A percentile compares a stretch with the other conserved stretches of the same genome.
These are phyloP conservation scores for Zea luxurians DNA, from an alignment of 176 grass and related monocot genomes.

Conservation along the genomic window DNA sequence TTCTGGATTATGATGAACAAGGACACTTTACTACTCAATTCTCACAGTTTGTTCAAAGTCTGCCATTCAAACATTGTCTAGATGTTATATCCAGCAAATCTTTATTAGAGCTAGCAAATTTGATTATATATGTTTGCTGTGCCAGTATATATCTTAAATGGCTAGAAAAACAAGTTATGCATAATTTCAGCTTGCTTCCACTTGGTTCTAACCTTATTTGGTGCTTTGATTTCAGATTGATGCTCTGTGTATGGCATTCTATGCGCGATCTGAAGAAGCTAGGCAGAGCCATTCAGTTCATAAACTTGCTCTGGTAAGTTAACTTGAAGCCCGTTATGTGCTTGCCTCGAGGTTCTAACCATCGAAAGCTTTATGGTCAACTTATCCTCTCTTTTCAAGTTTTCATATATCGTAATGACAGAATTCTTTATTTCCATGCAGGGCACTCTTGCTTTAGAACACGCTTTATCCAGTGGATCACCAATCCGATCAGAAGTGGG, in stretches of 20 bases:
- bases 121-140: conserved; percentile 17
- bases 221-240: conserved; percentile 68
- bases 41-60: not conserved
- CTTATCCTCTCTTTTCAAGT: conserved; percentile 32
- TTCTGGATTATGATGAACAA: not conserved
- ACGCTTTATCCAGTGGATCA: conserved; percentile 80
- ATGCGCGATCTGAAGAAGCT: conserved; percentile 95
- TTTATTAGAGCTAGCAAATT: conserved; percentile 7
- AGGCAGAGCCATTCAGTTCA: conserved; percentile 94
- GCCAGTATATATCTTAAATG: not conserved
- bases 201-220: conserved; percentile 30
- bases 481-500: conserved; percentile 77
- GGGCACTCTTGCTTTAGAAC: conserved; percentile 80
- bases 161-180: conserved; percentile 11
- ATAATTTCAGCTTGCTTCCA: conserved; percentile 30
- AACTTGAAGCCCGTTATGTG: not conserved
- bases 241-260: conserved; percentile 96
- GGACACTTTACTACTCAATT: not conserved
- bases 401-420: conserved; percentile 22
- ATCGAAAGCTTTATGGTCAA: conserved; percentile 23
- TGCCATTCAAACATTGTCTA: not conserved
- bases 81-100: not conserved
- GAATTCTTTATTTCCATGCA: conserved; percentile 38
- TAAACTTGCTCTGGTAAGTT: conserved; percentile 86
- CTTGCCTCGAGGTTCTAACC: conserved; percentile 27